A percentile compares a stretch with the other conserved stretches of the same genome.
Evolutionary conservation across 371 early-diverging fungal species (phyloP).

Genomic region (Mortierella sp.): DNA sequence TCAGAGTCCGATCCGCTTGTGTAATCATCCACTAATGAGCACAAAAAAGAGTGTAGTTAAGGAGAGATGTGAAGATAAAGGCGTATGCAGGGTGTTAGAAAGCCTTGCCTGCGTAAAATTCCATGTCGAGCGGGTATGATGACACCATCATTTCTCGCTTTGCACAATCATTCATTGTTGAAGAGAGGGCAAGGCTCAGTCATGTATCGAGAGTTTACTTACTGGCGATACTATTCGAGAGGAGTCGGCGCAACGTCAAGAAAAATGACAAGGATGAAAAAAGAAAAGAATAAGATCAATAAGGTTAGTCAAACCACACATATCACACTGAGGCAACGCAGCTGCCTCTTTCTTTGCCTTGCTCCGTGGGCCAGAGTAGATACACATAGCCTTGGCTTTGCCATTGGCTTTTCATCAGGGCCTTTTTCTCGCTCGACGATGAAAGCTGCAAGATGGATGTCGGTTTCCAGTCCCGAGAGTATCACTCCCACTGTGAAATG

Average conservation of each 20-base stretch:
- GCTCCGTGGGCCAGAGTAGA: background rate
- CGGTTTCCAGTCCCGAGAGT: background rate
- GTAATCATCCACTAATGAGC: slow-evolving; percentile 68
- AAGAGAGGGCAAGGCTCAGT: background rate
- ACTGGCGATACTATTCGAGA: background rate
- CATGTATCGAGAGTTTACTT: background rate
- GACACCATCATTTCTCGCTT: background rate
- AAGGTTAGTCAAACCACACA: background rate
- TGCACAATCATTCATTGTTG: background rate
- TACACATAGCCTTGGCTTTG: background rate
- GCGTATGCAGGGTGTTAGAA: background rate
- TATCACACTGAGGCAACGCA: background rate
- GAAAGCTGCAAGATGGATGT: background rate
- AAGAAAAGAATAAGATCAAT: background rate
- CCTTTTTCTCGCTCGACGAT: background rate
- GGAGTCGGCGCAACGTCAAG: background rate
- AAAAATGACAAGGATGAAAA: background rate
- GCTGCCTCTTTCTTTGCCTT: background rate
- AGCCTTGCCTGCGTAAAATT: background rate
- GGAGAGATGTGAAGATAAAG: background rate
- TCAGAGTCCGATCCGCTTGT: slow-evolving; percentile 77
- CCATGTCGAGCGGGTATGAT: background rate
- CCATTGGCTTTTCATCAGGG: background rate
- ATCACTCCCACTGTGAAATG: background rate
- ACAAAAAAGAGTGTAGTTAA: background rate